Evolutionary conservation across 2,329 filamentous ascomycete genomes (phyloP).

Genomic region (Colletotrichum gloeosporioides): DNA sequence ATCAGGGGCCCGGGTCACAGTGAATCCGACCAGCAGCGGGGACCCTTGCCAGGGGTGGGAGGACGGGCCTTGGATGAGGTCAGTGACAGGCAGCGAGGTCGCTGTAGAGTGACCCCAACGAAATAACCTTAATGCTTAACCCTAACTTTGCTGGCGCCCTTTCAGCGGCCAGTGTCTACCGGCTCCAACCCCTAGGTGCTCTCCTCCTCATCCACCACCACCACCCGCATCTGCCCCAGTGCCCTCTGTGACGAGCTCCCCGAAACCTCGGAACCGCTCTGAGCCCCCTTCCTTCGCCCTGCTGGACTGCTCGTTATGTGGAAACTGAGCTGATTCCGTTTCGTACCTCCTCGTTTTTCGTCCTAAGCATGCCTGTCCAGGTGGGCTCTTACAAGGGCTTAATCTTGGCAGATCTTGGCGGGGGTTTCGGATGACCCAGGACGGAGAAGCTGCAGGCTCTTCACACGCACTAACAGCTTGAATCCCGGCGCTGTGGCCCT

Average conservation of each 20-base stretch:
- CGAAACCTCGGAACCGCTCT: constrained; percentile 11
- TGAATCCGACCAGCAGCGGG: neutral
- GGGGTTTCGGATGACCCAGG: constrained; percentile 2
- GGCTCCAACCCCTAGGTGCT: neutral
- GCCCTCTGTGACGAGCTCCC: neutral
- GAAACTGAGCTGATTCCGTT: constrained; percentile 9
- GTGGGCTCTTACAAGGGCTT: constrained; percentile 16
- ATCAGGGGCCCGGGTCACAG: constrained; percentile 5
- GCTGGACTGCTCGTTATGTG: neutral
- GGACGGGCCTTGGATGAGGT: neutral
- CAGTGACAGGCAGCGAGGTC: neutral
- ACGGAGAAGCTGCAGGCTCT: neutral
- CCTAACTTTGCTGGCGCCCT: neutral
- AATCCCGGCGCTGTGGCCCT: neutral
- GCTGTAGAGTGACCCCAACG: neutral
- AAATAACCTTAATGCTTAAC: constrained; percentile 22
- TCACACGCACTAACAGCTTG: constrained; percentile 4
- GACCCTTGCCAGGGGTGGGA: neutral
- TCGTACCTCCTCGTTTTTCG: neutral
- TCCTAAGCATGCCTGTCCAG: neutral
- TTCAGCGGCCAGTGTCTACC: neutral
- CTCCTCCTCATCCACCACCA: neutral
- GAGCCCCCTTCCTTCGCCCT: neutral
- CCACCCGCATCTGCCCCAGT: neutral
- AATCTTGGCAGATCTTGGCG: constrained; percentile 22